Conservation (phyloP, 768 basidiomycete genomes). For the Rhizopogon roseolus region DNA sequence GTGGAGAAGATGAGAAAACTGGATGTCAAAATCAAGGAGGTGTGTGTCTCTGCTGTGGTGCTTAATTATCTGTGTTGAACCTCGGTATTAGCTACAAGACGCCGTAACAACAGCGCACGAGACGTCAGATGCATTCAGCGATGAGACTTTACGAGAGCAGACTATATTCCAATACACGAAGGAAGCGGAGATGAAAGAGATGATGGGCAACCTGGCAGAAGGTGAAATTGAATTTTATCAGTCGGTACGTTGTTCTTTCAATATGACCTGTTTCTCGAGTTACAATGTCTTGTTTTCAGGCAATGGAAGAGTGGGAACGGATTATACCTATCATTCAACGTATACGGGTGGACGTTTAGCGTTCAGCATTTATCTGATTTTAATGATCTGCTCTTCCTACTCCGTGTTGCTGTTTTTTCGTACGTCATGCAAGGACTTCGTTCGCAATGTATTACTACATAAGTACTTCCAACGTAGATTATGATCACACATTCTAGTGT, state of each 20-base stretch:
- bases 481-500: not conserved
- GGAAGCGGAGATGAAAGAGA: constrained; percentile 95
- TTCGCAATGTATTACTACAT: constrained; percentile 6
- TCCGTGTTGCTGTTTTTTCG: constrained; percentile 9
- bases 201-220: constrained; percentile 84
- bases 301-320: constrained; percentile 97
- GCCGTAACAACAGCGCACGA: constrained; percentile 94
- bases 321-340: constrained; percentile 92
- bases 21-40: constrained; percentile 95
- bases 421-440: constrained; percentile 6
- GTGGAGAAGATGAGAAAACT: constrained; percentile 93
- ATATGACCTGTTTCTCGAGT: constrained; percentile 1
- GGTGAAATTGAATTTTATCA: constrained; percentile 96
- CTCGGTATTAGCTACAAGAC: constrained; percentile 73
- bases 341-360: constrained; percentile 86
- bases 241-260: constrained; percentile 44
- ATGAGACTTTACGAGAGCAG: constrained; percentile 91
- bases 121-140: constrained; percentile 94
- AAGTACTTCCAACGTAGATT: not conserved
- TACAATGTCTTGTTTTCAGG: constrained; percentile 34
- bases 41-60: constrained; percentile 21
- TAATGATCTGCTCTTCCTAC: constrained; percentile 11
- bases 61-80: not conserved
- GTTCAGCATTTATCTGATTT: constrained; percentile 7
- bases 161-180: constrained; percentile 86